Conservation (phyloP, 2,329 filamentous ascomycete species). For the Nannizziopsis arthrosporioides region DNA sequence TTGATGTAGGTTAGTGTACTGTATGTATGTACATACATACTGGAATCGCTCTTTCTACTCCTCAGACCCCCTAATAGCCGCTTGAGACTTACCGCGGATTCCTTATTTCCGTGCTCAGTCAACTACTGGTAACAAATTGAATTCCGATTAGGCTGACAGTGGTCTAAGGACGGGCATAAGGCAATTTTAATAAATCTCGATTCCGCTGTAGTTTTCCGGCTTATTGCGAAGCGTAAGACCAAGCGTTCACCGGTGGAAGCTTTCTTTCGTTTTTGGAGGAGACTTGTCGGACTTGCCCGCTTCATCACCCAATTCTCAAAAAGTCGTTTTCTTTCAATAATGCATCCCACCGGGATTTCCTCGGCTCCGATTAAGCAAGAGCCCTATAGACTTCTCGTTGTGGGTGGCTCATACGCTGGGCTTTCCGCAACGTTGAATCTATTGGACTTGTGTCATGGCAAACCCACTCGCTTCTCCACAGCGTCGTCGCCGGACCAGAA, state of each 20-base stretch:
- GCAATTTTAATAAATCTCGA: no score
- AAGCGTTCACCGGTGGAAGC: background rate
- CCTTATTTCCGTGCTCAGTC: no score
- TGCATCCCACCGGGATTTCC: background rate
- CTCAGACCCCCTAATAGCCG: no score
- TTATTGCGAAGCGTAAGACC: no score
- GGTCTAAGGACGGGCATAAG: no score
- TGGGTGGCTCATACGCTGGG: slow-evolving; percentile 61
- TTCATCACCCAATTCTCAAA: background rate
- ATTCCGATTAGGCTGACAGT: no score
- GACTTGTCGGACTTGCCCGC: background rate
- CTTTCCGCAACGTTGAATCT: slow-evolving; percentile 56
- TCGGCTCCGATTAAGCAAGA: background rate
- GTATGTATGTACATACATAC: no score
- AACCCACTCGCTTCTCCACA: slow-evolving; percentile 31
- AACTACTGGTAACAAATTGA: no score
- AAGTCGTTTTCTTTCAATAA: slow-evolving; percentile 3
- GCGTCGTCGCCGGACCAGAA: slow-evolving; percentile 13
- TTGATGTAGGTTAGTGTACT: no score
- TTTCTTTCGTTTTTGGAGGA: slow-evolving; percentile 3
- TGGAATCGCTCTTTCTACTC: no score
- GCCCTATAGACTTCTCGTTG: slow-evolving; percentile 47
- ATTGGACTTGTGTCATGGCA: slow-evolving; percentile 52
- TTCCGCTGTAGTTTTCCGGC: background rate
- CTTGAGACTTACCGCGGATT: no score